phyloP scores from a whole-genome alignment of 495 filamentous ascomycete species.

The Tuber melanosporum region DNA sequence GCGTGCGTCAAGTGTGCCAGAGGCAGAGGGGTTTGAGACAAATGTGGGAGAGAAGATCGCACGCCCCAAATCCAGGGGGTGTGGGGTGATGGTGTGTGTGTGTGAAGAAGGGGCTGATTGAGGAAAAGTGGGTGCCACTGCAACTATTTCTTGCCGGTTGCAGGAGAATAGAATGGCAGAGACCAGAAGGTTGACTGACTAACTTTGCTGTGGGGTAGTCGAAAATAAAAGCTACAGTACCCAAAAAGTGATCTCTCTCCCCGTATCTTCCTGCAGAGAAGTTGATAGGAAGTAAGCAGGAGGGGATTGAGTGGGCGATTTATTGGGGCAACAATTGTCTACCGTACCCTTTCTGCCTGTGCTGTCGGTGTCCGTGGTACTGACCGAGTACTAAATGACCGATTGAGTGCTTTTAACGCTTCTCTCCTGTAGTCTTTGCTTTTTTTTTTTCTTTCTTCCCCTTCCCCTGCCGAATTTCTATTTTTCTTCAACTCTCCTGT shows the following conservation, averaged over 20 bases:
- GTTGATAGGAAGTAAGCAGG: background rate
- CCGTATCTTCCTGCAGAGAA: background rate
- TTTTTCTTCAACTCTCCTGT: background rate
- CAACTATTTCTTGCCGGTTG: background rate
- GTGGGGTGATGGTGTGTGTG: slow-evolving; percentile 8
- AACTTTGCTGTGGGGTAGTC: background rate
- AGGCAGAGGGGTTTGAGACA: slow-evolving; percentile 12
- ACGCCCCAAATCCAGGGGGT: background rate
- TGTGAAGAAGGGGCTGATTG: slow-evolving; percentile 15
- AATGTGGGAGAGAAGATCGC: background rate
- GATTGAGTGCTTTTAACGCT: background rate
- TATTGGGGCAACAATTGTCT: background rate
- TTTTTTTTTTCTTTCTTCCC: background rate
- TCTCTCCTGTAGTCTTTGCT: background rate
- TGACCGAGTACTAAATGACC: background rate
- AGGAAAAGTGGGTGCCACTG: background rate
- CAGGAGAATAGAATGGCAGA: background rate
- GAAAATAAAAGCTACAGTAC: background rate
- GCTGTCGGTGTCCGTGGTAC: background rate
- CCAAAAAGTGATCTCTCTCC: background rate
- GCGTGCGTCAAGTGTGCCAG: slow-evolving; percentile 20
- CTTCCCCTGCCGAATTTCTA: background rate
- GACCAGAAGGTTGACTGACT: background rate
- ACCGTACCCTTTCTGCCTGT: background rate
- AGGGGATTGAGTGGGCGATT: background rate